A percentile compares a stretch with the other conserved stretches of the same genome.
These are phyloP conservation scores for Saccharata proteae DNA, from an alignment of 2,329 filamentous ascomycete genomes.

Conservation along the genomic window DNA sequence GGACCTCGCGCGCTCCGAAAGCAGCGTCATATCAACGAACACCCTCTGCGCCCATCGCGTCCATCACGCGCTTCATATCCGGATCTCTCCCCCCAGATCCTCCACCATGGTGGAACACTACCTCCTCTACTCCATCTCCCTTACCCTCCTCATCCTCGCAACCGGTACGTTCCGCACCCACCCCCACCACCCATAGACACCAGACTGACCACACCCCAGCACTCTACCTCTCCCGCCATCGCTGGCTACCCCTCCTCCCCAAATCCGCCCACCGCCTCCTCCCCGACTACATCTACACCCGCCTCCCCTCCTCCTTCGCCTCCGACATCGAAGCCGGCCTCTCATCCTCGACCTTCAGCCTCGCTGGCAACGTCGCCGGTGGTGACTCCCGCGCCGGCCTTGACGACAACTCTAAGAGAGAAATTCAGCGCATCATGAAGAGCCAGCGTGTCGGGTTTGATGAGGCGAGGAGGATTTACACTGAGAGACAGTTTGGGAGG, in stretches of 20 bases:
- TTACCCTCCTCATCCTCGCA: conserved; percentile 58
- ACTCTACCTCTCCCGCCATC: conserved; percentile 67
- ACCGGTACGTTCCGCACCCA: conserved; percentile 43
- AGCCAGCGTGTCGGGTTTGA: conserved; percentile 71
- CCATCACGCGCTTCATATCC: too few species aligned
- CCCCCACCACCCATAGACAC: conserved; percentile 7
- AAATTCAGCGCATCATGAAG: conserved; percentile 88
- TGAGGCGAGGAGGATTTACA: conserved; percentile 76
- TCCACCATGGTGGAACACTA: conserved; percentile 52
- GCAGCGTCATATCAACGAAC: too few species aligned
- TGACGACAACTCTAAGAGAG: conserved; percentile 66
- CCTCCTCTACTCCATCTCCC: conserved; percentile 64
- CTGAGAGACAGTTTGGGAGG: conserved; percentile 73
- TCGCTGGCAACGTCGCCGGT: conserved; percentile 64
- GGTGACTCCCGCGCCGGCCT: conserved; percentile 72
- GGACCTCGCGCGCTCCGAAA: too few species aligned
- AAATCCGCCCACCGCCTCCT: conserved; percentile 34
- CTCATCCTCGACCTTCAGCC: conserved; percentile 70
- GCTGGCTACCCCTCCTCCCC: conserved; percentile 63
- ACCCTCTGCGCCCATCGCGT: too few species aligned
- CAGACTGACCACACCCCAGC: conserved; percentile 27
- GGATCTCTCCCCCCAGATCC: conserved; percentile 11
- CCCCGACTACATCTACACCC: conserved; percentile 58
- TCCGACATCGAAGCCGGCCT: conserved; percentile 82
- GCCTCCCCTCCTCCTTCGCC: conserved; percentile 64